Base-by-base conservation (phyloP, 106 monocot genomes). In the Triglochin maritima region DNA sequence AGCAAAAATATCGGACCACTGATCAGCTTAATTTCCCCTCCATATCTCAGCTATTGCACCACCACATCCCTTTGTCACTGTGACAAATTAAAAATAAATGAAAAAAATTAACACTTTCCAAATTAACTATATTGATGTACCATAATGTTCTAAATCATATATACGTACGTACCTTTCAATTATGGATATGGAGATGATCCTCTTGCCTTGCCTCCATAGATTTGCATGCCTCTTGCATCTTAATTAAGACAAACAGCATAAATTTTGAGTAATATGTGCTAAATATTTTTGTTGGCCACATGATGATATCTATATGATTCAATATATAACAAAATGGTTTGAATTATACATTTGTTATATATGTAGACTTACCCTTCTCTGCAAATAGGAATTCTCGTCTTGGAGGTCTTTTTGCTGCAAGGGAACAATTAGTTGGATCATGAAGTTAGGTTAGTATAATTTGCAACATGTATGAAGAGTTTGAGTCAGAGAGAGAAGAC, bases 331-430 rank as follows among this genome's bases (percentile, higher is more conserved):
- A 4, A 46, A 62, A 60, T 42, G 14, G 3, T 60, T 42, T 16
- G 3, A 5, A 29, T 3, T 4, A 60, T 5, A 60, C 9, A 3
- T 5, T 10, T 10, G 10, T 43, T 9, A 63, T 46, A 46, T 13
- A 46, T 44, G 63, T 13, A 11, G n/a, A 9, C 4, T 42, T 56
- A 68, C 68, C 68, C 68, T 55, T 68, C 45, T 41, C 45, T 68
- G 68, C 7, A 68, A 56, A 46, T 13, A 68, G 13, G 68, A 17
- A 16, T 68, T 68, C 45, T 68, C 68, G 7, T 68, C 68, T 57
- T 68, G 68, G 42, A 68, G 68, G 6, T 68, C 68, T 5, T 68
- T 68, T 56, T 68, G 68, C 68, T 68, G 56, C 56, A 68, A 54
- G 53, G 12, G 53, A 54, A 54, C 0, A 54, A 54, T 9, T 9